A percentile compares a stretch with the other conserved stretches of the same genome.
phyloP scores from a whole-genome alignment of 2,329 filamentous ascomycete genomes.

The Arthrobotrys megalospora region DNA sequence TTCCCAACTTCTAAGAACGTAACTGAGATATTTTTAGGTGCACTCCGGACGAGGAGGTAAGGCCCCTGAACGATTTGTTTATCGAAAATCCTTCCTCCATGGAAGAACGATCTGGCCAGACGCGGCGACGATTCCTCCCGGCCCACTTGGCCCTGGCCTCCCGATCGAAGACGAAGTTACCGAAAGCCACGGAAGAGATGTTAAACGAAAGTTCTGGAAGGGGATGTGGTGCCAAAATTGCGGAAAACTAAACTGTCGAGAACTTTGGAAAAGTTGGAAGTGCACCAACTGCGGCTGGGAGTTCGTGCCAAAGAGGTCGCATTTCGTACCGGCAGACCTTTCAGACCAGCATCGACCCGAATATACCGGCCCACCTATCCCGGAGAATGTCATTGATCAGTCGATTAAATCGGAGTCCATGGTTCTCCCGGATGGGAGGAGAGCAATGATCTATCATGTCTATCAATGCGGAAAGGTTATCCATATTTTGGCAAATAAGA shows the following conservation, averaged over 20 bases:
- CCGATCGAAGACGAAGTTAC: constrained; percentile 38
- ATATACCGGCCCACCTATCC: constrained; percentile 64
- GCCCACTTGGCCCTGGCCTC: constrained; percentile 35
- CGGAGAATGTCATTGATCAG: constrained; percentile 62
- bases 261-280: constrained; percentile 75
- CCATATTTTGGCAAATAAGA: constrained; percentile 74
- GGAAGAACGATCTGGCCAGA: constrained; percentile 62
- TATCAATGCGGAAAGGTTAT: constrained; percentile 70
- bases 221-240: constrained; percentile 79
- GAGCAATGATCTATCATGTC: constrained; percentile 67
- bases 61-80: constrained; percentile 33
- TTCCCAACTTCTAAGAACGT: background rate
- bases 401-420: constrained; percentile 65
- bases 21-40: constrained; percentile 9
- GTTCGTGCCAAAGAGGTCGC: constrained; percentile 68
- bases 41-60: constrained; percentile 22
- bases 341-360: constrained; percentile 67
- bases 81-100: constrained; percentile 64
- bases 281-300: constrained; percentile 73
- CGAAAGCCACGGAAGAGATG: constrained; percentile 56
- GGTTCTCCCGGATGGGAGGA: constrained; percentile 65
- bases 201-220: constrained; percentile 70
- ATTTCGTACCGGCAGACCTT: constrained; percentile 66
- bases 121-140: constrained; percentile 18
- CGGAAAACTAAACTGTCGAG: constrained; percentile 74